phyloP scores from a whole-genome alignment of 192 early-diverging fungal genomes.

The Dissophora globulifera region DNA sequence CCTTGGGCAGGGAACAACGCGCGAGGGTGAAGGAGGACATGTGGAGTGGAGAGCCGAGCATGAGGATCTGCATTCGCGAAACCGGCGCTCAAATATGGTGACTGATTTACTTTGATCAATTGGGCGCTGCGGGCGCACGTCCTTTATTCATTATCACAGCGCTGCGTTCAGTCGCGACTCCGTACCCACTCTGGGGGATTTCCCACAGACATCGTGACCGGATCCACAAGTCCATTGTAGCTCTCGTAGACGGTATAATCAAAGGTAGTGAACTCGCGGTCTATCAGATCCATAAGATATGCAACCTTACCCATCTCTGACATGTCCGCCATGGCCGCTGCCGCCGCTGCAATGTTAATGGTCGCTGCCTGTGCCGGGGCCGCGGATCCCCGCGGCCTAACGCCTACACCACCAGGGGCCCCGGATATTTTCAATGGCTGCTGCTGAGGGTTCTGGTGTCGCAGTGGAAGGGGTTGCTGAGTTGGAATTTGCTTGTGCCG shows the following conservation, averaged over 20 bases:
- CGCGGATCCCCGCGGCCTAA: constrained; percentile 1
- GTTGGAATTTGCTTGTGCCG: constrained; percentile 31
- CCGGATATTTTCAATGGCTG: background rate
- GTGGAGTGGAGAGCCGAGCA: too few relatives aligned
- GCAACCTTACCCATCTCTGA: constrained; percentile 16
- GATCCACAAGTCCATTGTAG: constrained; percentile 76
- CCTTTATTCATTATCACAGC: background rate
- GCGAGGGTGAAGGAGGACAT: too few relatives aligned
- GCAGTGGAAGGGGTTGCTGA: constrained; percentile 18
- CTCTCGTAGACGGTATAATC: constrained; percentile 86
- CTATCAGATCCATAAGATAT: constrained; percentile 63
- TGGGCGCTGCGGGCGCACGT: too few relatives aligned
- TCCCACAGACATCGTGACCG: constrained; percentile 66
- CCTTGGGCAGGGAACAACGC: too few relatives aligned
- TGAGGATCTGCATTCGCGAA: background rate
- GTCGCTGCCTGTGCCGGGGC: constrained; percentile 15
- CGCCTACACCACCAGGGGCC: background rate
- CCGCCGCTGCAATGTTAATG: constrained; percentile 35
- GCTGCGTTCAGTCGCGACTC: constrained; percentile 31
- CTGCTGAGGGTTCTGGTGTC: constrained; percentile 17
- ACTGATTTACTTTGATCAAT: too few relatives aligned
- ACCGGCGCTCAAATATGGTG: background rate
- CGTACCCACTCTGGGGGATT: constrained; percentile 77
- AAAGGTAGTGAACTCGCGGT: constrained; percentile 82
- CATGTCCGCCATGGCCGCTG: constrained; percentile 30